Evolutionary conservation across 495 filamentous ascomycete genomes (phyloP).

Genomic region (Letharia lupina): DNA sequence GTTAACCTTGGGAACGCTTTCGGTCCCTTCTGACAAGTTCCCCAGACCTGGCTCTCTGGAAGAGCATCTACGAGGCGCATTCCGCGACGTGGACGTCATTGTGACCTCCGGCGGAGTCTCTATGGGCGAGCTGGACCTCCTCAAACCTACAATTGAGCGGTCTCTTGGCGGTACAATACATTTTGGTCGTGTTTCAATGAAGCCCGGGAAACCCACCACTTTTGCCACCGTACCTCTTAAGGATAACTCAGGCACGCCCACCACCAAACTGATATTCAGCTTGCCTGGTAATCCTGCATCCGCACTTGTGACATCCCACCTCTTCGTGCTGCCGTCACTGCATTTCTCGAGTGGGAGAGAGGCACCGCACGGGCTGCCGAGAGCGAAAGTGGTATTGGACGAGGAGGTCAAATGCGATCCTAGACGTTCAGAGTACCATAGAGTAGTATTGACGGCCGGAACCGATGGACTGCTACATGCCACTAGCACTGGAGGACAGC

Average conservation of each 20-base stretch:
- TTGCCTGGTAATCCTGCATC: constrained; percentile 92
- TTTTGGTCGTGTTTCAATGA: constrained; percentile 95
- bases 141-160: constrained; percentile 95
- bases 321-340: constrained; percentile 86
- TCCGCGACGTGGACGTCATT: constrained; percentile 68
- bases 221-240: constrained; percentile 79
- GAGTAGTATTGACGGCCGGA: constrained; percentile 54
- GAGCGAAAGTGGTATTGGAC: constrained; percentile 58
- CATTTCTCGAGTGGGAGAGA: constrained; percentile 53
- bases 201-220: constrained; percentile 94
- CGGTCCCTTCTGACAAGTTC: neutral
- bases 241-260: constrained; percentile 38
- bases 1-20: constrained; percentile 7
- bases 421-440: constrained; percentile 77
- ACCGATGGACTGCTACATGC: constrained; percentile 65
- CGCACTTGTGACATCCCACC: constrained; percentile 82
- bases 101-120: constrained; percentile 93
- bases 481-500: constrained; percentile 77
- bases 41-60: constrained; percentile 60
- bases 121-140: constrained; percentile 95
- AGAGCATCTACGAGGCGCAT: constrained; percentile 59
- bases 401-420: constrained; percentile 66
- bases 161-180: constrained; percentile 86
- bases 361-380: constrained; percentile 52
- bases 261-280: constrained; percentile 71